A percentile compares a stretch with the other conserved stretches of the same genome.
phyloP scores from a whole-genome alignment of 2,329 filamentous ascomycete species.

The Stagonosporopsis cucurbitacearum region DNA sequence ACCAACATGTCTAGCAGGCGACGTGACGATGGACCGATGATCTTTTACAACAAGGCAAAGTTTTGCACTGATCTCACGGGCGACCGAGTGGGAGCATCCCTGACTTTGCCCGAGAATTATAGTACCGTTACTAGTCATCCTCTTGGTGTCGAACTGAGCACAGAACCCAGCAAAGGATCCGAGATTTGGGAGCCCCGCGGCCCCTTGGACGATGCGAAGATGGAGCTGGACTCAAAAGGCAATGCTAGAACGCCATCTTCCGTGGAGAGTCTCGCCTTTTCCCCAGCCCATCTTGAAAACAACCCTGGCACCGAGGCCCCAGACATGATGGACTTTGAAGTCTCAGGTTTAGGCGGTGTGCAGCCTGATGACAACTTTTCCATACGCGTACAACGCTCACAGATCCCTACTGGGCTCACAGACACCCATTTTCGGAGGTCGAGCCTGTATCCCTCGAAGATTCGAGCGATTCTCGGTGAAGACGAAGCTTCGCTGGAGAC shows the following conservation, averaged over 20 bases:
- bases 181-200: conserved; percentile 42
- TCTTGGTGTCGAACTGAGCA: conserved; percentile 30
- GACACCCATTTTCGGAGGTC: conserved; percentile 16
- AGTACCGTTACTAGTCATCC: conserved; percentile 41
- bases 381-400: conserved; percentile 57
- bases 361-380: conserved; percentile 63
- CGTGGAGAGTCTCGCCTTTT: conserved; percentile 47
- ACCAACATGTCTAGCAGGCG: conserved; percentile 58
- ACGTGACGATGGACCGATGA: conserved; percentile 74
- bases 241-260: conserved; percentile 40
- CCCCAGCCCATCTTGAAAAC: conserved; percentile 37
- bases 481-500: conserved; percentile 11
- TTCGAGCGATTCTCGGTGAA: conserved; percentile 44
- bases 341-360: conserved; percentile 65
- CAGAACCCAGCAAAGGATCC: conserved; percentile 10
- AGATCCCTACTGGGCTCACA: conserved; percentile 19
- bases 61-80: conserved; percentile 84
- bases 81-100: conserved; percentile 53
- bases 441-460: conserved; percentile 35
- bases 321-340: conserved; percentile 51
- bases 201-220: conserved; percentile 28
- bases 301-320: conserved; percentile 33
- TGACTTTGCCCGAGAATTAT: conserved; percentile 35
- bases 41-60: conserved; percentile 80
- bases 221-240: conserved; percentile 35